Evolutionary conservation across 192 early-diverging fungal genomes (phyloP).

Genomic region (Obelidium mucronatum): DNA sequence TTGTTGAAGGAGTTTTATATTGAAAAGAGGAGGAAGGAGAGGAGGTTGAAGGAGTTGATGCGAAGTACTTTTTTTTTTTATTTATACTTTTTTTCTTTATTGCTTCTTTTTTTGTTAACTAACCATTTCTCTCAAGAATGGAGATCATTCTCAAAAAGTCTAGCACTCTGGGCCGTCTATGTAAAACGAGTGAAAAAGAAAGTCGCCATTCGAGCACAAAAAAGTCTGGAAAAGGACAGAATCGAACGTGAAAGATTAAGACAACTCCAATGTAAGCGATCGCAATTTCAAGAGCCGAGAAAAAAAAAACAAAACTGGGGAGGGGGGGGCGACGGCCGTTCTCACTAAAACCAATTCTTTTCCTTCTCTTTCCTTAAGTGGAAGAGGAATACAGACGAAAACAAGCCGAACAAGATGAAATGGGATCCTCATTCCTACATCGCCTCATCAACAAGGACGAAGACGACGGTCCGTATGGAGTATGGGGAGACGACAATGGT

Average conservation of each 20-base stretch:
- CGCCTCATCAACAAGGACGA: constrained; percentile 3
- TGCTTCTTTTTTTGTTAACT: too few species aligned
- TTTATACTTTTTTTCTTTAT: background rate
- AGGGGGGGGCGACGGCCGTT: too few species aligned
- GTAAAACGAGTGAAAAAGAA: constrained; percentile 20
- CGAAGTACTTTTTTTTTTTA: constrained; percentile 7
- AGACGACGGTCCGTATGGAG: constrained; percentile 15
- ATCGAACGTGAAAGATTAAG: constrained; percentile 16
- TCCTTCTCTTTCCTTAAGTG: constrained; percentile 1
- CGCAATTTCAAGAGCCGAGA: too few species aligned
- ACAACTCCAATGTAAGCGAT: constrained; percentile 8
- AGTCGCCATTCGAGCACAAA: background rate
- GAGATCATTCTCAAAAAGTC: constrained; percentile 8
- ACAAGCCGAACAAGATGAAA: constrained; percentile 27
- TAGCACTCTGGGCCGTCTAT: constrained; percentile 17
- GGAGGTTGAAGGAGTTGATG: constrained; percentile 23
- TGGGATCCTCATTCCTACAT: background rate
- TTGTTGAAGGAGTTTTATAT: constrained; percentile 36
- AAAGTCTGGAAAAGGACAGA: constrained; percentile 3
- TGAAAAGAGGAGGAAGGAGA: constrained; percentile 26
- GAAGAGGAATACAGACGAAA: constrained; percentile 22
- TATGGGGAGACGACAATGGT: constrained; percentile 21
- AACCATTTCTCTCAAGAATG: constrained; percentile 15
- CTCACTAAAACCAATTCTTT: background rate
- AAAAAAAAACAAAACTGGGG: too few species aligned